Evolutionary conservation across 73 alveolate species (phyloP), one percentile per base, ranked within the genome.

Genomic region (Tetrahymena elliotti): DNA sequence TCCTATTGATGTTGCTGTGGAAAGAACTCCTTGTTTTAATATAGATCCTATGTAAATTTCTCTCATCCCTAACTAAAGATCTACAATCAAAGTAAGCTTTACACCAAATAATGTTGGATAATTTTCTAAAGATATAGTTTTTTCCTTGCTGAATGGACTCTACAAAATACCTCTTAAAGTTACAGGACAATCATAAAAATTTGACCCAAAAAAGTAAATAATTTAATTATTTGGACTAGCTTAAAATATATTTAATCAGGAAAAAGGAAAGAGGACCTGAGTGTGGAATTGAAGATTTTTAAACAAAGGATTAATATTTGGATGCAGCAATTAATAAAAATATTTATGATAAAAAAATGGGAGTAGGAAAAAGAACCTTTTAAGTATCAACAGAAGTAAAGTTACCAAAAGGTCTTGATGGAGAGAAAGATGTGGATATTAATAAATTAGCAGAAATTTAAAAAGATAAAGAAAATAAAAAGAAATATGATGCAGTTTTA

Each of bases 241-340:
- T 94, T 13, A 84, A n/a, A 7, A 38, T 84, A 40, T 84, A 84
- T 94, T 94, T 94, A 8, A 92, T 47, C 41, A 84, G 96, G 33
- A 94, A 94, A 18, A 92, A 84, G 9, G 93, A 94, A 31, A 94
- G 96, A 94, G 96, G 96, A 40, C 96, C 96, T 38, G 96, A 94
- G 37, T 94, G 95, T 37, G 82, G 93, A 33, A 94, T 94, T 34
- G 53, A 94, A 88, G 96, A 94, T 52, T 94, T 94, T 47, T 93
- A 84, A 34, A 52, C 52, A 52, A 52, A 84, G n/a, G 93, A 93
- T 33, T n/a, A 94, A 35, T 94, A 82, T 94, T 53, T 94, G 15
- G 96, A 94, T 94, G 96, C 88, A 88, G 83, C 93, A 33, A 84
- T 52, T 83, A 94, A 54, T 94, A 84, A 33, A 94, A 84, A 84